phyloP scores from a whole-genome alignment of 257 asterid genomes.

The Fraxinus cuspidata region DNA sequence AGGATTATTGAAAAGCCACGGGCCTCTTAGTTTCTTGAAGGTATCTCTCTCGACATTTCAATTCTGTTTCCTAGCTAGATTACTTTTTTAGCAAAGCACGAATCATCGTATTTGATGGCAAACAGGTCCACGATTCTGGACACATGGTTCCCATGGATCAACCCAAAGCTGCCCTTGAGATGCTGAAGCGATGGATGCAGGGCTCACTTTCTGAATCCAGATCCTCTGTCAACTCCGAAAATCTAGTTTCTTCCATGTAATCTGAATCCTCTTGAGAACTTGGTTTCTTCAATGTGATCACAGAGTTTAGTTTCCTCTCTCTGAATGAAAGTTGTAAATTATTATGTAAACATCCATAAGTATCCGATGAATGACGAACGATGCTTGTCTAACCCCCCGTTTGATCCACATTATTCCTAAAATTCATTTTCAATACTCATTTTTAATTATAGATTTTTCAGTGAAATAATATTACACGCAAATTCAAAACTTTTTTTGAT shows the following conservation, averaged over 20 bases:
- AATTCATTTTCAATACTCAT: too few species aligned
- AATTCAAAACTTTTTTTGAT: too few species aligned
- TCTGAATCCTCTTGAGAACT: slow-evolving; percentile 22
- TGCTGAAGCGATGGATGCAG: slow-evolving; percentile 82
- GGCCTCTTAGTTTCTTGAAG: slow-evolving; percentile 91
- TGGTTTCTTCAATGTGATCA: slow-evolving; percentile 68
- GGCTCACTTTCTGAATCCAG: slow-evolving; percentile 53
- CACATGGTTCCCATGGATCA: slow-evolving; percentile 99
- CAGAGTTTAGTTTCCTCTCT: slow-evolving; percentile 16
- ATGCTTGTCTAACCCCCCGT: neutral
- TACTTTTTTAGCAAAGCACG: neutral
- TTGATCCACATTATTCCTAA: too few species aligned
- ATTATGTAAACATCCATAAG: too few species aligned
- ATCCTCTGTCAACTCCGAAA: neutral
- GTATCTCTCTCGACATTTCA: slow-evolving; percentile 27
- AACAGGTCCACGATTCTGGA: slow-evolving; percentile 88
- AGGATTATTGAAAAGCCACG: slow-evolving; percentile 68
- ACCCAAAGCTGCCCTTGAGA: slow-evolving; percentile 82
- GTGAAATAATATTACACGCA: too few species aligned
- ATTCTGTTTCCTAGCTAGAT: neutral
- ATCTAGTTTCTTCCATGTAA: neutral
- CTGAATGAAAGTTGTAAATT: slow-evolving; percentile 25
- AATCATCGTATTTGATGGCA: neutral
- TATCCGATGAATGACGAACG: neutral
- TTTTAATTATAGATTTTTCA: too few species aligned